Base-by-base conservation (phyloP, 2,329 filamentous ascomycete species). In the Cladosporium sp. region DNA sequence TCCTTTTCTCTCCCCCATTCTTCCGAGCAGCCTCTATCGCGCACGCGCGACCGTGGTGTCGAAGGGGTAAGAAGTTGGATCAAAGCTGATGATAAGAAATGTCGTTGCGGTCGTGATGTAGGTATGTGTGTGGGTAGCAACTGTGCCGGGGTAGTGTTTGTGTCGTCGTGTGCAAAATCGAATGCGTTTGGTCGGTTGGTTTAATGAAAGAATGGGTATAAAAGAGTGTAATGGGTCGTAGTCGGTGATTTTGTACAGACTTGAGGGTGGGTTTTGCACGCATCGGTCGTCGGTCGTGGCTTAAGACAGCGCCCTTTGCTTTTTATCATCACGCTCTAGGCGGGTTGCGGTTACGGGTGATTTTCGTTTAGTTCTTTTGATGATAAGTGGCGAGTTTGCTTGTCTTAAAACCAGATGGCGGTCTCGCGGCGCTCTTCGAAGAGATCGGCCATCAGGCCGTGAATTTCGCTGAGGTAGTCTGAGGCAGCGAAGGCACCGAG, bases 401-500 rank as follows among this genome's bases (percentile, higher is more conserved):
- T 27, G 22, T 27, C 36, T 48, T 43, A 50, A 39, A 50, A 38
- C 48, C 48, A 50, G 3, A 39, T 16, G 16, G 29, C 20, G 41
- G 48, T 16, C 48, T 50, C 18, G 32, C n/a, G 25, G 13, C 18
- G 33, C 25, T 67, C 62, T 19, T 56, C 57, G 40, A 59, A 59
- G 35, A 61, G 55, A 52, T 73, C 77, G 43, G 76, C 69, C 60
- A 86, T 78, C 12, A 95, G 70, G 50, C 78, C 80, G 57, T 87
- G 78, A 51, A 97, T 86, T 65, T 95, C 91, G 38, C 75, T 73
- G 53, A 94, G 72, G 70, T 98, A 98, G 61, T 95, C 91, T 43
- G 88, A 82, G 8, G 88, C 87, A 38, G 78, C 78, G 67, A 89
- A 87, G 60, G 84, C 86, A 61, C 76, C 78, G 5, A 96, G 77